Evolutionary conservation across 2,329 filamentous ascomycete species (phyloP).

Genomic region (Hypomyces rosellus): DNA sequence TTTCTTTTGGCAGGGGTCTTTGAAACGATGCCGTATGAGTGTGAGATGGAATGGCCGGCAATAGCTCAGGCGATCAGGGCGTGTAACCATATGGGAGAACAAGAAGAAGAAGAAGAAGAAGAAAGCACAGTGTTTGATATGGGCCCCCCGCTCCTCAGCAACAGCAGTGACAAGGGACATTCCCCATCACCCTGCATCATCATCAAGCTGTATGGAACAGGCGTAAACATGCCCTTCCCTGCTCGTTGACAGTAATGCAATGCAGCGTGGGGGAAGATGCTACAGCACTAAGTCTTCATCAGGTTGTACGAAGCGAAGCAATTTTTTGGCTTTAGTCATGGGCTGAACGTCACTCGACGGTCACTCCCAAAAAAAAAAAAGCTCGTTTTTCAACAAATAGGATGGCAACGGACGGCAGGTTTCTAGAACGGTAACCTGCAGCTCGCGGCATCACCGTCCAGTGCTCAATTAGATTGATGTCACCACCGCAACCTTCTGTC

Average conservation of each 20-base stretch:
- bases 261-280: no score
- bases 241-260: no score
- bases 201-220: not conserved
- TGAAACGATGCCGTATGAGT: constrained; percentile 9
- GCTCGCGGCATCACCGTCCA: constrained; percentile 21
- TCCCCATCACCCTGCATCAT: not conserved
- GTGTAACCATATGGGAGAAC: constrained; percentile 1
- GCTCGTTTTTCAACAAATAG: constrained; percentile 3
- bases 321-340: not conserved
- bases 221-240: no score
- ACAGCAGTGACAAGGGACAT: not conserved
- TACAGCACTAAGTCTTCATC: constrained; percentile 1
- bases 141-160: not conserved
- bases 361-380: not conserved
- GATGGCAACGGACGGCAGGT: constrained; percentile 20
- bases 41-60: constrained; percentile 6
- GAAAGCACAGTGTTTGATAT: not conserved
- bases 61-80: constrained; percentile 1
- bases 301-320: not conserved
- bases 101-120: not conserved
- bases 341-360: not conserved
- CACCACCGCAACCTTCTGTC: not conserved
- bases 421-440: constrained; percentile 26
- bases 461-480: constrained; percentile 14
- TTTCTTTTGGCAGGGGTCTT: constrained; percentile 5